These are phyloP conservation scores for Exserohilum rostratum DNA, from an alignment of 2,329 filamentous ascomycete species.

Conservation along the genomic window DNA sequence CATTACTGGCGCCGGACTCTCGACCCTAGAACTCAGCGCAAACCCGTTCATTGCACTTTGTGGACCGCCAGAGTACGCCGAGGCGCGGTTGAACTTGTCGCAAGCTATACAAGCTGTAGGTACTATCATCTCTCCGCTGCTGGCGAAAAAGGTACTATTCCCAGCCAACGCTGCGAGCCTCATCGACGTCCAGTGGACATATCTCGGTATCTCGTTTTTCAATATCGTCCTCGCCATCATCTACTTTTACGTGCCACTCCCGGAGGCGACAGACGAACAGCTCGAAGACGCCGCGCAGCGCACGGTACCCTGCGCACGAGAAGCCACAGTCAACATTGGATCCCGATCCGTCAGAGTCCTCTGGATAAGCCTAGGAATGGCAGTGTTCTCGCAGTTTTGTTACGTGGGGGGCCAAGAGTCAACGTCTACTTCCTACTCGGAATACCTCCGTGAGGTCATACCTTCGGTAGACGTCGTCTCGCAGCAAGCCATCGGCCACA, in stretches of 20 bases:
- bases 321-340: constrained; percentile 52
- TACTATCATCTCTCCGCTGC: constrained; percentile 63
- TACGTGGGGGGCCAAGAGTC: constrained; percentile 68
- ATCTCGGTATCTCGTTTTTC: constrained; percentile 67
- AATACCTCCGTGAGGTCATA: constrained; percentile 52
- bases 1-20: constrained; percentile 65
- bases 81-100: constrained; percentile 65
- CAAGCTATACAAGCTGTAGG: constrained; percentile 68
- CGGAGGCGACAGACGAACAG: constrained; percentile 66
- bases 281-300: constrained; percentile 62
- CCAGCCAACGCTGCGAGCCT: constrained; percentile 57
- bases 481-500: constrained; percentile 61
- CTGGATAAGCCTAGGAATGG: constrained; percentile 62
- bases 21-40: constrained; percentile 64
- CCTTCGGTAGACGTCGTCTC: constrained; percentile 48
- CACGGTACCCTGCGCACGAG: constrained; percentile 32
- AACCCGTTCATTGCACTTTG: constrained; percentile 69
- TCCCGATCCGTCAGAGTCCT: constrained; percentile 55
- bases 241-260: constrained; percentile 67
- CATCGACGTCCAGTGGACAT: constrained; percentile 69
- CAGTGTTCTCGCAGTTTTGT: constrained; percentile 62
- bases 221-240: constrained; percentile 63
- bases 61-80: constrained; percentile 64
- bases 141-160: constrained; percentile 66
- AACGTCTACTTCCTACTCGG: constrained; percentile 55